These are phyloP conservation scores for Agaricus blazei DNA, from an alignment of 768 basidiomycete species.

Conservation along the genomic window DNA sequence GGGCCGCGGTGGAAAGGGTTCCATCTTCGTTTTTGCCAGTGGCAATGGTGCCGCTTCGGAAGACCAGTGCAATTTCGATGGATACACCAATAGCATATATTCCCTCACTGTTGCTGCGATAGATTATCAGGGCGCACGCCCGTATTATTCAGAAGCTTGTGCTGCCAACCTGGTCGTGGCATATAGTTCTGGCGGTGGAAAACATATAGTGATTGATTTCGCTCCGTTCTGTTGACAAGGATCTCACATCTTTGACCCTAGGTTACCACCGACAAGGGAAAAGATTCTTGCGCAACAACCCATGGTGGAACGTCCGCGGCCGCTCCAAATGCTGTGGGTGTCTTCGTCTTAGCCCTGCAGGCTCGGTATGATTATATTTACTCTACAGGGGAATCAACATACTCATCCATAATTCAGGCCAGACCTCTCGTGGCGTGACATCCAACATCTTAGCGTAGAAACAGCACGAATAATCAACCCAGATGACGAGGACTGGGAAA, in stretches of 20 bases:
- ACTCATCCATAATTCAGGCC: slow-evolving; percentile 45
- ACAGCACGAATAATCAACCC: slow-evolving; percentile 76
- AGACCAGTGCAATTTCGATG: slow-evolving; percentile 99
- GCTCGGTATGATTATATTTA: slow-evolving; percentile 51
- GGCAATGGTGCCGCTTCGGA: slow-evolving; percentile 90
- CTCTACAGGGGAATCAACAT: neutral
- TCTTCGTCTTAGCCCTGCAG: slow-evolving; percentile 86
- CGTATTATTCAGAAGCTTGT: slow-evolving; percentile 97
- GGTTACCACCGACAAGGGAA: slow-evolving; percentile 94
- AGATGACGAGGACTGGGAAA: slow-evolving; percentile 93
- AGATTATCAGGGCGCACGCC: slow-evolving; percentile 90
- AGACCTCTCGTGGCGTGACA: slow-evolving; percentile 93
- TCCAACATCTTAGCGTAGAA: slow-evolving; percentile 84
- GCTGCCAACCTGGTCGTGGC: slow-evolving; percentile 96
- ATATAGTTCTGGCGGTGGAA: slow-evolving; percentile 91
- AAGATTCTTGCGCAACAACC: slow-evolving; percentile 68
- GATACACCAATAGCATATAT: slow-evolving; percentile 97
- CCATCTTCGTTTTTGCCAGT: slow-evolving; percentile 94
- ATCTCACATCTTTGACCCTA: slow-evolving; percentile 26
- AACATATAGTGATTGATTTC: slow-evolving; percentile 72
- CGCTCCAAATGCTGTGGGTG: slow-evolving; percentile 93
- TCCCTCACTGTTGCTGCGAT: slow-evolving; percentile 95
- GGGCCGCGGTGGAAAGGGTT: slow-evolving; percentile 86
- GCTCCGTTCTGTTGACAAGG: neutral
- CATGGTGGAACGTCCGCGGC: slow-evolving; percentile 99